Evolutionary conservation across 176 grass and related monocot genomes (phyloP).

Genomic region (Cenchrus purpureus): DNA sequence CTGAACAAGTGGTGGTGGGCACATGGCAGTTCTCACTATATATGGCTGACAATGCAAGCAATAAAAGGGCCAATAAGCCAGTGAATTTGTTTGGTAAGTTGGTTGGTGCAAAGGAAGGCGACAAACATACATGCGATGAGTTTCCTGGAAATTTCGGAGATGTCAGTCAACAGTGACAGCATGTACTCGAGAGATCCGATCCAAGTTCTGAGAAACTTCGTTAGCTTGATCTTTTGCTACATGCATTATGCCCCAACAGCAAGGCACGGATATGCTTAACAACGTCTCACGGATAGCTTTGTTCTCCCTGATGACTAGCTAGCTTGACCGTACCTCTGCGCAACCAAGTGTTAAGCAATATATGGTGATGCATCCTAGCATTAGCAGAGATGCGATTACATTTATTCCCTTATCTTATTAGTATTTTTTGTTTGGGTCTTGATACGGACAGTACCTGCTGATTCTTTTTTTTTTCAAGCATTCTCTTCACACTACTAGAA

Average conservation of each 20-base stretch:
- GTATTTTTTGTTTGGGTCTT: background rate
- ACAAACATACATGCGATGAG: background rate
- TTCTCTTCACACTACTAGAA: background rate
- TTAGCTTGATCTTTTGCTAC: background rate
- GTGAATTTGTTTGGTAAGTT: background rate
- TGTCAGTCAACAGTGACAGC: background rate
- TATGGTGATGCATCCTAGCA: background rate
- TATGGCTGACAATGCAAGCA: too few species aligned
- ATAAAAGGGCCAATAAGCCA: background rate
- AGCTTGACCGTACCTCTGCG: background rate
- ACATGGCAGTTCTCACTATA: too few species aligned
- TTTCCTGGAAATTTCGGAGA: background rate
- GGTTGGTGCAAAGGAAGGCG: background rate
- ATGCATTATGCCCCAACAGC: background rate
- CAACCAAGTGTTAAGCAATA: background rate
- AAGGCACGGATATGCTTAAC: background rate
- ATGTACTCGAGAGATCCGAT: background rate
- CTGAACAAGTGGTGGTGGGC: too few species aligned
- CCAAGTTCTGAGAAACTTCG: background rate
- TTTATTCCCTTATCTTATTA: background rate
- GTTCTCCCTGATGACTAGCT: background rate
- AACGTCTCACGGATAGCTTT: background rate
- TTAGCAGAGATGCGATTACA: background rate
- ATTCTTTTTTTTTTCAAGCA: background rate
- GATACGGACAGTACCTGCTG: background rate